Conservation (phyloP, 2,329 filamentous ascomycete genomes). For the Lachnellula arida region DNA sequence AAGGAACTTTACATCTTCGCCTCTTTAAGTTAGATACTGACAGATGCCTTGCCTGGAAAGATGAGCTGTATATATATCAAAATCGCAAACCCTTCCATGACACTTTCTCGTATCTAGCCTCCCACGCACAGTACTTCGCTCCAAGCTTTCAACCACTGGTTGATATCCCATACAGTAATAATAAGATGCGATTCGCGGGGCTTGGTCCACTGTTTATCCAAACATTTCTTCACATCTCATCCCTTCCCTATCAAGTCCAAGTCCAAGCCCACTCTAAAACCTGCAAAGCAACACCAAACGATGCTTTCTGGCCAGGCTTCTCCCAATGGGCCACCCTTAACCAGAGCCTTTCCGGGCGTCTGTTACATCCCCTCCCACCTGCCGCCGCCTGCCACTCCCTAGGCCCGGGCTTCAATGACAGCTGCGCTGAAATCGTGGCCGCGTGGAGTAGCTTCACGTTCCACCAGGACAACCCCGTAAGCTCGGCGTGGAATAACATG, state of each 20-base stretch:
- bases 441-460: slow-evolving; percentile 22
- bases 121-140: no score
- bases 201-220: background rate
- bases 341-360: slow-evolving; percentile 36
- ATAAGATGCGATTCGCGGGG: background rate
- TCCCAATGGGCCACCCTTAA: slow-evolving; percentile 44
- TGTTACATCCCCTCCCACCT: slow-evolving; percentile 40
- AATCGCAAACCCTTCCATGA: no score
- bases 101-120: no score
- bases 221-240: background rate
- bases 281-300: slow-evolving; percentile 45
- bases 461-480: slow-evolving; percentile 17
- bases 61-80: no score
- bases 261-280: background rate
- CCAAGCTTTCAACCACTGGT: no score
- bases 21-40: no score
- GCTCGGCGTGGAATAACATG: slow-evolving; percentile 31
- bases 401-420: slow-evolving; percentile 26
- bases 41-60: no score
- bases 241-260: background rate
- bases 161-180: background rate
- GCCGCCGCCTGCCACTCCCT: slow-evolving; percentile 40
- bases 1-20: no score
- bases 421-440: slow-evolving; percentile 31
- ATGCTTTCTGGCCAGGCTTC: slow-evolving; percentile 43